These are phyloP conservation scores for Paramecium sonneborni DNA, from an alignment of 73 alveolate species.

Conservation along the genomic window DNA sequence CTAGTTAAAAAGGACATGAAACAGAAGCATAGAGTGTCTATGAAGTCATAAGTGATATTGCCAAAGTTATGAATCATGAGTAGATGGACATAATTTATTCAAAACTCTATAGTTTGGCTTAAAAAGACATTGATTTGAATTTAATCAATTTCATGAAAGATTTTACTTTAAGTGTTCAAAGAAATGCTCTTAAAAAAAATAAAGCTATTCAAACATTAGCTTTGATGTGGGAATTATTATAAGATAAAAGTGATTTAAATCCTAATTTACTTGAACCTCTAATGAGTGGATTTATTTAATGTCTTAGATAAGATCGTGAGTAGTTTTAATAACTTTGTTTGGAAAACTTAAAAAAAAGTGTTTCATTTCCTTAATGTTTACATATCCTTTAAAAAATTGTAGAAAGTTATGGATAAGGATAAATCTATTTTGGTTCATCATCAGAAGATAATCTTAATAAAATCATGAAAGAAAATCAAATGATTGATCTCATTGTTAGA, in stretches of 20 bases:
- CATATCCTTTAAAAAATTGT: conserved; percentile 15
- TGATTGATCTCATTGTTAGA: conserved; percentile 34
- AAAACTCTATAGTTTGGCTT: background rate
- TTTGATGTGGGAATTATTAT: conserved; percentile 25
- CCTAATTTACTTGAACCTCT: background rate
- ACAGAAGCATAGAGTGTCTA: conserved; percentile 40
- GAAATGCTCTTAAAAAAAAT: background rate
- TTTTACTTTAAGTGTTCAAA: background rate
- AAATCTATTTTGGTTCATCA: background rate
- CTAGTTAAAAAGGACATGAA: conserved; percentile 29
- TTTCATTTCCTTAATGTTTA: conserved; percentile 38
- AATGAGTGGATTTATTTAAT: background rate
- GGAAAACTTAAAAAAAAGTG: background rate
- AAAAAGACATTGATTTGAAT: background rate
- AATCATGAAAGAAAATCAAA: conserved; percentile 9
- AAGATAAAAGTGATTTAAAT: background rate
- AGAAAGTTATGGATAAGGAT: background rate
- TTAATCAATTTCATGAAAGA: background rate
- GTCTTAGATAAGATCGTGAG: background rate
- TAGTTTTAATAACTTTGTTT: background rate
- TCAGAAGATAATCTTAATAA: conserved; percentile 16
- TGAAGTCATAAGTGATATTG: conserved; percentile 37
- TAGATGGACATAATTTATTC: background rate
- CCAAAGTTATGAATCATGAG: background rate
- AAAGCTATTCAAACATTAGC: background rate